phyloP scores from a whole-genome alignment of 2,329 filamentous ascomycete genomes.

The Hymenoscyphus infarciens region DNA sequence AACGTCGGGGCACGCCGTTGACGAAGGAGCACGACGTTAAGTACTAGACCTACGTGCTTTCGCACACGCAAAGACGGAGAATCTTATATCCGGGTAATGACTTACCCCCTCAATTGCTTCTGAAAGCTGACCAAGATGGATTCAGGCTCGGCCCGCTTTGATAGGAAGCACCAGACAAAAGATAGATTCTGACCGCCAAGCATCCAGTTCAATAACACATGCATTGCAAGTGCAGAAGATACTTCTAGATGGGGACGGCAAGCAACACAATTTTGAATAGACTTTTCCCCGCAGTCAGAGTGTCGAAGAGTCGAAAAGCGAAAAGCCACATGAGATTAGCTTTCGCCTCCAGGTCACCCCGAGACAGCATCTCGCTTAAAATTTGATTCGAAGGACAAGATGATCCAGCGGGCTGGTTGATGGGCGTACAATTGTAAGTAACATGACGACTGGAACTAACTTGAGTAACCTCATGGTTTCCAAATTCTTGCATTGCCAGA shows the following conservation, averaged over 20 bases:
- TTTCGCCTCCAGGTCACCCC: slow-evolving; percentile 1
- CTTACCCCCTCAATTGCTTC: not conserved
- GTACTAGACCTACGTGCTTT: not conserved
- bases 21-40: not conserved
- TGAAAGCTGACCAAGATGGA: not conserved
- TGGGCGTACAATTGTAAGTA: not conserved
- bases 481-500: no score
- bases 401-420: not conserved
- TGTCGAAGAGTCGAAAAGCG: no score
- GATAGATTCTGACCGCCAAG: not conserved
- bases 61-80: not conserved
- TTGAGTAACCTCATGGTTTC: no score
- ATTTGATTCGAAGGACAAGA: not conserved
- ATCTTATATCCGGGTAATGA: not conserved
- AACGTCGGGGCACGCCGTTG: not conserved
- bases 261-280: not conserved
- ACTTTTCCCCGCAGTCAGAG: not conserved
- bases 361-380: not conserved
- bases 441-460: no score
- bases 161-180: not conserved
- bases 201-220: not conserved
- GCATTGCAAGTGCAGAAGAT: not conserved
- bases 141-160: not conserved
- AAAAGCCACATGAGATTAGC: not conserved
- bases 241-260: not conserved